These are phyloP conservation scores for Pochonia chlamydosporia DNA, from an alignment of 2,329 filamentous ascomycete species.

Conservation along the genomic window DNA sequence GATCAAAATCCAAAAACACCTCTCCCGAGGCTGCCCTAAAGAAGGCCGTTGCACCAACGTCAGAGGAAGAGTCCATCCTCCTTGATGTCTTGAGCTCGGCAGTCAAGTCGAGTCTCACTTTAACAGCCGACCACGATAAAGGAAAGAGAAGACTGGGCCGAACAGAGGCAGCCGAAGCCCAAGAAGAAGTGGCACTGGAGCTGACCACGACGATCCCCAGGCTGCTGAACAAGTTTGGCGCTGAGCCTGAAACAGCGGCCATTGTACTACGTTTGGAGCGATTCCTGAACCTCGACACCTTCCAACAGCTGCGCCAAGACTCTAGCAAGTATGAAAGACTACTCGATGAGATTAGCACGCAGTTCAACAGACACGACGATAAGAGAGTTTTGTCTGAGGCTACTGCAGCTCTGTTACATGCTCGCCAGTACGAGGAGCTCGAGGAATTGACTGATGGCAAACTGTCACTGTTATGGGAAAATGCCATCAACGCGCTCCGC, in stretches of 20 bases:
- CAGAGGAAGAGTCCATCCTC: slow-evolving; percentile 76
- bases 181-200: slow-evolving; percentile 72
- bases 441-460: slow-evolving; percentile 80
- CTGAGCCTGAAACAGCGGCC: slow-evolving; percentile 79
- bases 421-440: slow-evolving; percentile 79
- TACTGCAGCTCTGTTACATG: slow-evolving; percentile 74
- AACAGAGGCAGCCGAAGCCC: slow-evolving; percentile 61
- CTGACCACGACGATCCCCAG: slow-evolving; percentile 76
- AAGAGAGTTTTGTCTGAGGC: slow-evolving; percentile 81
- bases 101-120: slow-evolving; percentile 67
- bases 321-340: slow-evolving; percentile 73
- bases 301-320: slow-evolving; percentile 84
- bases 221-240: slow-evolving; percentile 87
- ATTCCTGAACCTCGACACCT: slow-evolving; percentile 78
- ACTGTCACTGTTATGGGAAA: slow-evolving; percentile 79
- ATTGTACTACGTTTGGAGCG: slow-evolving; percentile 82
- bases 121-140: slow-evolving; percentile 59
- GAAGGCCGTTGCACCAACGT: slow-evolving; percentile 64
- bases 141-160: slow-evolving; percentile 52
- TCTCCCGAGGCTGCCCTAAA: slow-evolving; percentile 58
- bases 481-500: slow-evolving; percentile 66
- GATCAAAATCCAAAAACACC: slow-evolving; percentile 44
- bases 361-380: slow-evolving; percentile 90
- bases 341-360: slow-evolving; percentile 86
- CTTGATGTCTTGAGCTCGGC: slow-evolving; percentile 81